A percentile compares a stretch with the other conserved stretches of the same genome.
Evolutionary conservation across 1,139 yeast genomes (phyloP).

Genomic region (Nakaseomyces sp.): DNA sequence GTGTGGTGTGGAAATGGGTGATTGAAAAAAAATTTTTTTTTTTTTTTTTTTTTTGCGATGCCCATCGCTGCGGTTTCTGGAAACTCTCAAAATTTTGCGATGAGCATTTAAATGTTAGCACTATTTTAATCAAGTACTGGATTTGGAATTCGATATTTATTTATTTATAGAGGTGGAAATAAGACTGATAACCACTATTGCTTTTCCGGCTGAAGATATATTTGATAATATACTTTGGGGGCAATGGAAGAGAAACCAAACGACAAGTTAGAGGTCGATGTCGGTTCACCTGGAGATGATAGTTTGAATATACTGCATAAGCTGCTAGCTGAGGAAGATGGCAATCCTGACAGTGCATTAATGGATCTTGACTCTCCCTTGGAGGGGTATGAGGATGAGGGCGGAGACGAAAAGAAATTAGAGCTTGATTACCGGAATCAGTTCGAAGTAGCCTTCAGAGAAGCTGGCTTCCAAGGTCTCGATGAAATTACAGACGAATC

Average conservation of each 20-base stretch:
- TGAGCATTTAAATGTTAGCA: no score
- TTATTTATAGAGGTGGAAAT: no score
- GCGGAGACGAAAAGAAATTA: neutral
- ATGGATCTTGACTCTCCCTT: slow-evolving; percentile 1
- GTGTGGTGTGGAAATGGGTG: no score
- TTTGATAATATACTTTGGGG: neutral
- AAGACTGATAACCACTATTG: no score
- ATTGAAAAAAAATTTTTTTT: neutral
- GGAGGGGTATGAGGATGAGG: neutral
- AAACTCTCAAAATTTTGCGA: neutral
- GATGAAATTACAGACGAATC: slow-evolving; percentile 1
- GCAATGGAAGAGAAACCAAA: slow-evolving; percentile 1
- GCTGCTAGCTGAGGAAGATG: neutral
- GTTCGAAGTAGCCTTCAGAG: slow-evolving; percentile 2
- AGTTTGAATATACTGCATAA: neutral
- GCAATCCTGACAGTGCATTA: neutral
- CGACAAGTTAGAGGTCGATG: neutral
- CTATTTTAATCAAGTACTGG: no score
- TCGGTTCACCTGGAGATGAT: neutral
- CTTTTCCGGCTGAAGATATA: neutral
- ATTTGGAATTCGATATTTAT: no score
- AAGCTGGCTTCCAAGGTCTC: neutral
- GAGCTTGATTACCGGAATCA: slow-evolving; percentile 6
- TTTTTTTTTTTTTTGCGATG: slow-evolving; percentile 6
- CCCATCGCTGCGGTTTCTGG: neutral